Evolutionary conservation across 2,329 filamentous ascomycete species (phyloP).

Genomic region (Calonectria montana): DNA sequence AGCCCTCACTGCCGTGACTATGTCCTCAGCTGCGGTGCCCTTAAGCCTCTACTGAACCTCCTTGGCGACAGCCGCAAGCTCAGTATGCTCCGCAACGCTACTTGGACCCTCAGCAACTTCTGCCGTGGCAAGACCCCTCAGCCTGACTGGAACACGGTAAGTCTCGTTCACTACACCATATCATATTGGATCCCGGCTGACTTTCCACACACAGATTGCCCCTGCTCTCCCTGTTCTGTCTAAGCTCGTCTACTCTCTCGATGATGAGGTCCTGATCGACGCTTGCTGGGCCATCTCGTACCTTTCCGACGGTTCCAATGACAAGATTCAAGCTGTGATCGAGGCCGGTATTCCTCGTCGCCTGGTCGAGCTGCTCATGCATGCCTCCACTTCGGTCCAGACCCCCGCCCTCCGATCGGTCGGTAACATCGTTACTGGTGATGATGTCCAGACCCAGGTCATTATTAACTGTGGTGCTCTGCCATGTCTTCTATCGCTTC

Average conservation of each 20-base stretch:
- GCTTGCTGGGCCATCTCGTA: constrained; percentile 99
- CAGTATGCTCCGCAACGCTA: constrained; percentile 98
- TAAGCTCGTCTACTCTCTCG: constrained; percentile 97
- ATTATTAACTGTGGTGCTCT: constrained; percentile 99
- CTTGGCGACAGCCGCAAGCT: constrained; percentile 98
- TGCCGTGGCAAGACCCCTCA: constrained; percentile 99
- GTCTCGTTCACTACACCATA: constrained; percentile 50
- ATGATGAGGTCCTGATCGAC: constrained; percentile 98
- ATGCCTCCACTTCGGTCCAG: constrained; percentile 97
- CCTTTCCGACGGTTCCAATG: constrained; percentile 96
- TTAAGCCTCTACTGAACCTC: constrained; percentile 88
- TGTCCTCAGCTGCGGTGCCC: constrained; percentile 89
- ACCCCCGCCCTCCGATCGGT: constrained; percentile 97
- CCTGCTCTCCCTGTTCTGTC: constrained; percentile 94
- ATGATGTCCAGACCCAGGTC: constrained; percentile 98
- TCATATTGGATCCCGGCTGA: constrained; percentile 19
- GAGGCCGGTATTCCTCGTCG: constrained; percentile 97
- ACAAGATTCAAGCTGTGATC: constrained; percentile 99
- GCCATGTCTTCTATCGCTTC: constrained; percentile 88
- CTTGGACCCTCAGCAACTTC: constrained; percentile 99
- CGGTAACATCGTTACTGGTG: constrained; percentile 98
- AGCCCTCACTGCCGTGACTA: constrained; percentile 98
- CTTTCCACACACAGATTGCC: constrained; percentile 73
- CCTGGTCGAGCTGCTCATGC: constrained; percentile 96
- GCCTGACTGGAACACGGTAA: constrained; percentile 95